Percentiles rank a stretch among this genome's conserved stretches.
phyloP scores from a whole-genome alignment of 768 basidiomycete species.

The Mycena leptocephala region DNA sequence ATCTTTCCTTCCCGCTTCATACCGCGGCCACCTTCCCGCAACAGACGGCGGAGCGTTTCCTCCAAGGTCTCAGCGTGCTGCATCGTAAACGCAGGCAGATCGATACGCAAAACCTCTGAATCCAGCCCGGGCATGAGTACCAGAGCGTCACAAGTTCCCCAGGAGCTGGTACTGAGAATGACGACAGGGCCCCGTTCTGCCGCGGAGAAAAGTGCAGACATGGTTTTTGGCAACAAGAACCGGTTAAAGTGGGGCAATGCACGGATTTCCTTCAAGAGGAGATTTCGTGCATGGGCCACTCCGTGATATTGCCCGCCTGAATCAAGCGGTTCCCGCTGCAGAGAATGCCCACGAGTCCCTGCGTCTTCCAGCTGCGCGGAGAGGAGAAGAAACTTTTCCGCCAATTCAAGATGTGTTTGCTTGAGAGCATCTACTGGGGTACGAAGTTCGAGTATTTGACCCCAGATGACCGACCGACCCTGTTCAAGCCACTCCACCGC shows the following conservation, averaged over 20 bases:
- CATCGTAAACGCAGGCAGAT: background rate
- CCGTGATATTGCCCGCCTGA: too few species aligned
- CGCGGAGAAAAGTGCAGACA: background rate
- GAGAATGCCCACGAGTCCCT: background rate
- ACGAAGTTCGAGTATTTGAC: background rate
- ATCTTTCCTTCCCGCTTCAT: background rate
- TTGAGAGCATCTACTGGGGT: background rate
- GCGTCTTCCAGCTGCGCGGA: background rate
- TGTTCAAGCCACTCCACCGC: conserved; percentile 8
- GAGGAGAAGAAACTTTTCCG: background rate
- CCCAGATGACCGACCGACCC: background rate
- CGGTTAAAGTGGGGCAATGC: background rate
- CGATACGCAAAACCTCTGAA: background rate
- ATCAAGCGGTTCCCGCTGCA: background rate
- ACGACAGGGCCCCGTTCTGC: background rate
- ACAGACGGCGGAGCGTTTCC: background rate
- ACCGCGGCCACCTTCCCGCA: background rate
- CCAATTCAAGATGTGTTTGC: background rate
- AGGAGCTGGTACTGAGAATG: background rate
- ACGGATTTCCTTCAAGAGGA: background rate
- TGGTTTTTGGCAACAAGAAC: background rate
- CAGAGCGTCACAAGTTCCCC: background rate
- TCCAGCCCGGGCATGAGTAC: background rate
- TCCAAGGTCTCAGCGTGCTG: background rate
- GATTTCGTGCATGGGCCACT: background rate